A percentile compares a stretch with the other conserved stretches of the same genome.
Evolutionary conservation across 108 stramenopile species (phyloP).

Genomic region (Skeletonema potamos): DNA sequence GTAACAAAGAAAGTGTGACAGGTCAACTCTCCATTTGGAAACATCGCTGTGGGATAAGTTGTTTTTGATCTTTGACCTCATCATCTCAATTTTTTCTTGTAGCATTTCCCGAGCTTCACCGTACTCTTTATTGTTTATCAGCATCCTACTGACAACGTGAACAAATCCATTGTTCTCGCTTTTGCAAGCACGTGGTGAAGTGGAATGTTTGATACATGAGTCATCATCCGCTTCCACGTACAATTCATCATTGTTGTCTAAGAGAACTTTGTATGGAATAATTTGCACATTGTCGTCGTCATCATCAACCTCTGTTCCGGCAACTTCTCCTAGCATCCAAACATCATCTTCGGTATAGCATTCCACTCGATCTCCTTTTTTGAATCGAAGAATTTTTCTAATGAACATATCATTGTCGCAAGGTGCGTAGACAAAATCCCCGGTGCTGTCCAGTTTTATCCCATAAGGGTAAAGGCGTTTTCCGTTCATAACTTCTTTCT

Average conservation of each 20-base stretch:
- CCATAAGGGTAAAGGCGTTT: neutral
- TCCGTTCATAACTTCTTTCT: neutral
- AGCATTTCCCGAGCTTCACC: neutral
- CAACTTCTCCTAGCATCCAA: neutral
- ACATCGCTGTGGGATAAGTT: neutral
- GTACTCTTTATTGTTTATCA: slow-evolving; percentile 2
- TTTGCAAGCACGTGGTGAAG: neutral
- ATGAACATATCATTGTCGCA: neutral
- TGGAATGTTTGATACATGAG: neutral
- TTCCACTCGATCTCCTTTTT: slow-evolving; percentile 2
- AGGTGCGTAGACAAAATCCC: neutral
- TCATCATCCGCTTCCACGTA: neutral
- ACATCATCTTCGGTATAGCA: neutral
- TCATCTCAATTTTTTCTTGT: neutral
- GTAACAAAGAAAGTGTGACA: neutral
- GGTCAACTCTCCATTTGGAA: neutral
- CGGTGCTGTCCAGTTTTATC: neutral
- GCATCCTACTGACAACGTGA: slow-evolving; percentile 2
- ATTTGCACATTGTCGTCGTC: neutral
- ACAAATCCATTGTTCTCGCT: slow-evolving; percentile 1
- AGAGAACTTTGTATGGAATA: neutral
- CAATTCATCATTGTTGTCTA: neutral
- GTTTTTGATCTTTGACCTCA: neutral
- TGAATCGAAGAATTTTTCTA: slow-evolving; percentile 1
- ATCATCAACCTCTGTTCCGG: neutral